Base-by-base conservation (phyloP, 352 stramenopile genomes). In the Pythium oligandrum region DNA sequence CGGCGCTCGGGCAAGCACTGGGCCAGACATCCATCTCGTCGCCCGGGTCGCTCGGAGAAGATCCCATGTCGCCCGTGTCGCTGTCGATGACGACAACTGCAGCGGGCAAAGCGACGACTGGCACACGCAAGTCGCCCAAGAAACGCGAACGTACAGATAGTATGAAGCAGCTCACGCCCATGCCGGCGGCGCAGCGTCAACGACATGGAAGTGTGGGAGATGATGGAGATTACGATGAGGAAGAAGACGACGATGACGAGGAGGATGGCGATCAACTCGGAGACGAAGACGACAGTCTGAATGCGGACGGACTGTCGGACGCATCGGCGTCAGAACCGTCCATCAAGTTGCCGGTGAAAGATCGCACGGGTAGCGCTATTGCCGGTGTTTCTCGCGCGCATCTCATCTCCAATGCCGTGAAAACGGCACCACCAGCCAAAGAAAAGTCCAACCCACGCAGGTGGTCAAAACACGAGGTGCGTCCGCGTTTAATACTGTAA, bases 121-220 rank as follows among this genome's bases (percentile, higher is more conserved):
- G 6, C 26, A 26, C 65, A 9, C 53, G 65, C 51, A 91, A 89
- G 53, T 85, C 72, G 31, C 75, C 78, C 30, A 91, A 91, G 73
- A 93, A 93, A 51, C 77, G 83, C 37, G 76, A 82, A n/a, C 83
- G 83, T n/a, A 90, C 81, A 3, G 81, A 94, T 59, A 92, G 81
- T 46, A 56, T 92, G 51, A 92, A 92, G 62, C 83, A 82, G 44
- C 71, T 85, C 72, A 68, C 87, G 7, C 73, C 75, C 1, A 57
- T 74, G 5, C 83, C 83, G 3, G 77, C 77, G 2, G 77, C 81
- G 6, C 83, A 91, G 57, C 73, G 83, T n/a, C 63, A 75, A 55
- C 86, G 86, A 46, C 77, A 83, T 33, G 57, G 74, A 48, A 33
- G 6, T 9, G 10, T 12, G n/a, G 5, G 33, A 6, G 39, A 36